Evolutionary conservation across 2,329 filamentous ascomycete genomes (phyloP), one percentile per base, ranked within the genome.

Genomic region (Fusarium continuum): DNA sequence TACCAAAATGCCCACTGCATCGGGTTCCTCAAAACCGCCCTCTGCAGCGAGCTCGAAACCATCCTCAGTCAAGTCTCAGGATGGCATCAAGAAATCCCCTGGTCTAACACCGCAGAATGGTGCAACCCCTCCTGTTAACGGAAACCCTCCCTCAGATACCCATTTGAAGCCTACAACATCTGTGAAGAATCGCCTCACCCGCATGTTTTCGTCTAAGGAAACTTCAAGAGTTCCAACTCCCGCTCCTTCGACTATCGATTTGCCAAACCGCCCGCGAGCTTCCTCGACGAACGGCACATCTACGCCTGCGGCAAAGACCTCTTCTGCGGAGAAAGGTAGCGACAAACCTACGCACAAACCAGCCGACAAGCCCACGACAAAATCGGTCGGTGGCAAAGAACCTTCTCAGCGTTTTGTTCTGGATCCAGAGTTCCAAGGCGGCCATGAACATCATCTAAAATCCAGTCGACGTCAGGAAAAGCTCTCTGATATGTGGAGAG

Each of bases 381-480:
- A 75, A 44, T 41, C 72, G 2, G 48, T 72, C 8, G 58, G 72
- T 8, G 59, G 68, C 41, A 74, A 77, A 48, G 78, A 81, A 38
- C 61, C 73, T 20, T 73, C 76, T 9, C 79, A 83, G 61, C 83
- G 86, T 65, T 89, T 85, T 72, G 77, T 83, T 23, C 45, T 79
- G 36, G 80, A 82, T 51, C 65, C 79, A 19, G 82, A 84, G 6
- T 76, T 79, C 7, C 80, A 89, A 62, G 91, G 91, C 64, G 85
- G 88, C 29, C 95, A 99, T 72, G 89, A 91, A 71, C 95, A 99
- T 75, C 87, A 92, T 70, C 87, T 99, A 64, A 95, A 92, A 79
- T 93, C 91, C 61, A 91, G 91, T 59, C 92, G 92, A 74, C 87
- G 95, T 54, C 94, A 99, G 76, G 94, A 99, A 78, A 98, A 97